Conservation (phyloP, 192 early-diverging fungal species). For the Diversispora epigaea region DNA sequence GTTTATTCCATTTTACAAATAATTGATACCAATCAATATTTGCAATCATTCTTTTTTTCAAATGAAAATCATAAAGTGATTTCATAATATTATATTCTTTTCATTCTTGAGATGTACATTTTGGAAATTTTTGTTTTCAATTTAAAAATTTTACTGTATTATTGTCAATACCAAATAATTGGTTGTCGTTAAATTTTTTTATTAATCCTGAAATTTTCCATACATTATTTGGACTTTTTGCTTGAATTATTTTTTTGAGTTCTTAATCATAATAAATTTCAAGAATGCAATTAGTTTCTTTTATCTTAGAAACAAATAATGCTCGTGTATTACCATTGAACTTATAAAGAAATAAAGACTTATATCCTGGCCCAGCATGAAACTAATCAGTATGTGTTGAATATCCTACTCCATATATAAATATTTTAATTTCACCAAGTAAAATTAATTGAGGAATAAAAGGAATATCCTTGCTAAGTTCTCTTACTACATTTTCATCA, state of each 20-base stretch:
- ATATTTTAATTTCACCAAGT: background rate
- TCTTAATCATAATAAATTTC: background rate
- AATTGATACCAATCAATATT: slow-evolving; percentile 6
- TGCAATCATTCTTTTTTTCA: background rate
- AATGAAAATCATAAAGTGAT: background rate
- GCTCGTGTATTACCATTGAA: background rate
- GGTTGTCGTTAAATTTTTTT: background rate
- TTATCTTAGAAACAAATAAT: slow-evolving; percentile 1
- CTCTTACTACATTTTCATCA: too few species aligned
- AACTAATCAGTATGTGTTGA: background rate
- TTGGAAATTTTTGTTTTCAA: background rate
- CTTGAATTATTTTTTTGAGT: background rate
- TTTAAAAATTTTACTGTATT: background rate
- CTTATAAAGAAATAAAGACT: background rate
- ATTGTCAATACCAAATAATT: background rate
- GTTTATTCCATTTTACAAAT: background rate
- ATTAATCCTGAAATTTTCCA: background rate
- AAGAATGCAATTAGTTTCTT: background rate
- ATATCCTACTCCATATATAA: background rate
- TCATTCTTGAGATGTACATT: background rate
- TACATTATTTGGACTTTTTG: background rate
- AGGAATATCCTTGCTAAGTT: too few species aligned
- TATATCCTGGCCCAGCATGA: background rate
- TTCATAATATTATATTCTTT: background rate
- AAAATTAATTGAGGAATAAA: background rate